phyloP scores from a whole-genome alignment of 257 asterid genomes.

The Forsythia suspensa region DNA sequence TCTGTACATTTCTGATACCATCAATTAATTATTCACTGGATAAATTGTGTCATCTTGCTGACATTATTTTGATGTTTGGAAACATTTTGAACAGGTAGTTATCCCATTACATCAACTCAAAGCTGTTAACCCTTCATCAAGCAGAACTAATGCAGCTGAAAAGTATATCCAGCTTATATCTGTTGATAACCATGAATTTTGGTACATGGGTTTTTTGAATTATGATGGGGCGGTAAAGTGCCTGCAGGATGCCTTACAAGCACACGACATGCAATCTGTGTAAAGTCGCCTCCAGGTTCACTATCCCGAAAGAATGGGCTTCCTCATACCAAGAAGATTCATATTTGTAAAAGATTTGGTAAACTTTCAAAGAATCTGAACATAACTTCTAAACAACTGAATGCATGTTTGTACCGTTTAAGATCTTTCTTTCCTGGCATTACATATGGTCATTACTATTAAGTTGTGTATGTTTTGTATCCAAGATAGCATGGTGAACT shows the following conservation, averaged over 20 bases:
- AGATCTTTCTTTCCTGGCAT: constrained; percentile 6
- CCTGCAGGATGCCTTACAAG: constrained; percentile 54
- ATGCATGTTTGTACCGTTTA: constrained; percentile 23
- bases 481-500: not conserved
- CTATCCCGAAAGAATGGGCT: constrained; percentile 8
- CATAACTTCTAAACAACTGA: not conserved
- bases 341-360: constrained; percentile 16
- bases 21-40: not conserved
- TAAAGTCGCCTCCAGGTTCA: constrained; percentile 24
- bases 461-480: constrained; percentile 7
- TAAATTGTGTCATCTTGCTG: not conserved
- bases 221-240: constrained; percentile 72
- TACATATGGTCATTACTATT: constrained; percentile 6
- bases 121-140: constrained; percentile 78
- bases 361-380: not conserved
- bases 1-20: not conserved
- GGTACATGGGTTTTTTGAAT: constrained; percentile 92
- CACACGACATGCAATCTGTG: constrained; percentile 42
- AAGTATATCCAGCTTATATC: constrained; percentile 88
- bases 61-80: not conserved
- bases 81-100: constrained; percentile 60
- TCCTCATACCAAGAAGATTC: constrained; percentile 9
- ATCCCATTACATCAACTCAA: constrained; percentile 89
- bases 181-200: constrained; percentile 90
- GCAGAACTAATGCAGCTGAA: constrained; percentile 77